phyloP scores from a whole-genome alignment of 495 filamentous ascomycete genomes.

The Durotheca rogersii region DNA sequence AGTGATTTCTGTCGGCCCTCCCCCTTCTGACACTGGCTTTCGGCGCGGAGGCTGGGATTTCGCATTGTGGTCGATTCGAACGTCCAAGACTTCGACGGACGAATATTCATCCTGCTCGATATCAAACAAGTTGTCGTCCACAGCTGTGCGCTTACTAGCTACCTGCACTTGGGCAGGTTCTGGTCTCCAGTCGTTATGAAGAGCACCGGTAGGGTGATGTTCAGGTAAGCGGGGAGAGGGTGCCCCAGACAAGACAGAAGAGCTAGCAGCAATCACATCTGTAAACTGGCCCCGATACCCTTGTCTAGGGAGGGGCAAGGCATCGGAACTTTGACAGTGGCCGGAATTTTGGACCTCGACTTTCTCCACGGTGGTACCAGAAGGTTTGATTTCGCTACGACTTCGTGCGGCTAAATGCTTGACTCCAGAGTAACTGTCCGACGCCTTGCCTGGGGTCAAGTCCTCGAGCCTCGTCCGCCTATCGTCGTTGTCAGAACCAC shows the following conservation, averaged over 20 bases:
- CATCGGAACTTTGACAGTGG: not conserved
- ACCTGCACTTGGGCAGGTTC: slow-evolving; percentile 41
- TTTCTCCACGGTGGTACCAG: not conserved
- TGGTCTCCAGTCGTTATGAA: slow-evolving; percentile 1
- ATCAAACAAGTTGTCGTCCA: slow-evolving; percentile 53
- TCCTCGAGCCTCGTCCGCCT: not conserved
- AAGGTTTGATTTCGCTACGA: not conserved
- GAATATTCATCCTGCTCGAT: slow-evolving; percentile 41
- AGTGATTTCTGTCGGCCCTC: slow-evolving; percentile 22
- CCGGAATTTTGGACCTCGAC: not conserved
- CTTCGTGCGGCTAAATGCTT: not conserved
- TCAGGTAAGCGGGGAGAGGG: slow-evolving; percentile 1
- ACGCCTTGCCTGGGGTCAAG: not conserved
- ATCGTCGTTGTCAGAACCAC: slow-evolving; percentile 4
- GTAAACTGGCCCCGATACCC: slow-evolving; percentile 30
- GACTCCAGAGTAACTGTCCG: slow-evolving; percentile 4
- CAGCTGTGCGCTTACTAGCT: slow-evolving; percentile 49
- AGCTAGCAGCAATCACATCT: slow-evolving; percentile 34
- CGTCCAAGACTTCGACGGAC: slow-evolving; percentile 41
- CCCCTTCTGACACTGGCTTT: slow-evolving; percentile 2
- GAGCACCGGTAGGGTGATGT: slow-evolving; percentile 6
- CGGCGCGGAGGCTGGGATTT: slow-evolving; percentile 34
- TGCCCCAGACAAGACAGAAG: not conserved
- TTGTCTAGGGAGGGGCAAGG: not conserved
- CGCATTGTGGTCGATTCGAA: slow-evolving; percentile 43